Evolutionary conservation across 345 rosid species (phyloP), one percentile per base, ranked within the genome.

Genomic region (Kandelia obovata): DNA sequence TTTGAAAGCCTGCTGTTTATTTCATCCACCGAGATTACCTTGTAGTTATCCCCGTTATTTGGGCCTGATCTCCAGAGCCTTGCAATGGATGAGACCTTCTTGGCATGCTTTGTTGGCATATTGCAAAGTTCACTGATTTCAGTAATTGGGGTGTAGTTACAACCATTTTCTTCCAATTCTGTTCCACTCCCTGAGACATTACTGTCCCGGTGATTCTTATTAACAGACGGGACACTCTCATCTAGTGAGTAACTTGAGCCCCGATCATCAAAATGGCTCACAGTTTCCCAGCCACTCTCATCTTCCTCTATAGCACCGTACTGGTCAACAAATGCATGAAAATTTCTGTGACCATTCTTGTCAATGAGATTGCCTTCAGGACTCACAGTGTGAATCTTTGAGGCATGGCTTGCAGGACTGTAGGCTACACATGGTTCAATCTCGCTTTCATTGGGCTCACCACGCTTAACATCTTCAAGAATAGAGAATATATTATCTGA

Each of bases 231-330:
- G 25, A 62, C 67, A 73, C 96, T 87, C 53, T 80, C 92, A 34
- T 89, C 90, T 0, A 79, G 92, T 6, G 96, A 88, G 81, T 65
- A 90, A 67, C 88, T 86, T 35, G 96, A 95, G 35, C 83, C 92
- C 70, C 86, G 94, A 68, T 90, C 97, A 68, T 90, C 96, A 5
- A 79, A 80, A 78, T 87, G 89, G 80, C 96, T 95, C 76, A 85
- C 96, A 13, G 99, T 90, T 84, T 95, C 99, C 99, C 99, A 95
- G 37, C 88, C 96, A 60, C 99, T 95, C 71, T 95, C 98, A 61
- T 90, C 96, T 66, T 92, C 96, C 75, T 91, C 92, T 0, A 85
- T 68, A 11, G 83, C 89, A 21, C 77, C 87, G 68, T 81, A 75
- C 62, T 81, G 83, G 60, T 79, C 79, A 39, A 66, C 47, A 51